Conservation (phyloP, 805 yeast genomes). For the Sporopachydermia lactativora region DNA sequence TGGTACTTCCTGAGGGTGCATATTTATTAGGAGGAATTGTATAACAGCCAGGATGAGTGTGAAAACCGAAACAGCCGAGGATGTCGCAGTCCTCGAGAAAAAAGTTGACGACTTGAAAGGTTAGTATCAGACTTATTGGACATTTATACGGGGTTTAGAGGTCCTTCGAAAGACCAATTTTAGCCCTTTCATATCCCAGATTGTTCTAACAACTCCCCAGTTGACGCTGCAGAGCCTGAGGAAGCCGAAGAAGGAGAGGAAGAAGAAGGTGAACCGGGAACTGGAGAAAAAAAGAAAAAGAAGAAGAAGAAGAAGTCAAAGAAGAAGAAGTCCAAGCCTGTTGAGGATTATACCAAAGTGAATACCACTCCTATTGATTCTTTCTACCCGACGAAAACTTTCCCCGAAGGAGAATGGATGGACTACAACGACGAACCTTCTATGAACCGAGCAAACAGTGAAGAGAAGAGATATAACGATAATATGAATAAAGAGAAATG, state of each 20-base stretch:
- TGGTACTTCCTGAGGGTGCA: too few relatives aligned
- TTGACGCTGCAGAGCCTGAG: conserved; percentile 7
- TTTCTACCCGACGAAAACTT: conserved; percentile 22
- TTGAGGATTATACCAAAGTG: conserved; percentile 1
- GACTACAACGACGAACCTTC: conserved; percentile 58
- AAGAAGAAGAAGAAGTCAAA: conserved; percentile 45
- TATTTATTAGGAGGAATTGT: too few relatives aligned
- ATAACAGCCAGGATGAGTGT: conserved; percentile 2
- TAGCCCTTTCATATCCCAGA: not conserved
- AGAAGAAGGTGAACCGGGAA: conserved; percentile 18
- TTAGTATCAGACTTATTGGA: not conserved
- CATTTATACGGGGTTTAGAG: not conserved
- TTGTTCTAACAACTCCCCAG: not conserved
- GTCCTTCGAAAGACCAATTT: not conserved
- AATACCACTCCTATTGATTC: conserved; percentile 6
- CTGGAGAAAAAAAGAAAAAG: conserved; percentile 16
- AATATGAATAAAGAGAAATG: conserved; percentile 44
- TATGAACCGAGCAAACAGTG: conserved; percentile 60
- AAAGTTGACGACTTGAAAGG: not conserved
- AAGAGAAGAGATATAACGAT: conserved; percentile 71
- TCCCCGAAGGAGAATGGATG: conserved; percentile 80
- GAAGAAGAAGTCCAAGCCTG: conserved; percentile 35
- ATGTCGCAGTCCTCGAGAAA: not conserved
- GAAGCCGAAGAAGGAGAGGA: conserved; percentile 16
- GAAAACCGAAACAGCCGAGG: not conserved